Percentiles rank a stretch among this genome's conserved stretches.
Evolutionary conservation across 192 early-diverging fungal species (phyloP).

Genomic region (Coemansia sp.): DNA sequence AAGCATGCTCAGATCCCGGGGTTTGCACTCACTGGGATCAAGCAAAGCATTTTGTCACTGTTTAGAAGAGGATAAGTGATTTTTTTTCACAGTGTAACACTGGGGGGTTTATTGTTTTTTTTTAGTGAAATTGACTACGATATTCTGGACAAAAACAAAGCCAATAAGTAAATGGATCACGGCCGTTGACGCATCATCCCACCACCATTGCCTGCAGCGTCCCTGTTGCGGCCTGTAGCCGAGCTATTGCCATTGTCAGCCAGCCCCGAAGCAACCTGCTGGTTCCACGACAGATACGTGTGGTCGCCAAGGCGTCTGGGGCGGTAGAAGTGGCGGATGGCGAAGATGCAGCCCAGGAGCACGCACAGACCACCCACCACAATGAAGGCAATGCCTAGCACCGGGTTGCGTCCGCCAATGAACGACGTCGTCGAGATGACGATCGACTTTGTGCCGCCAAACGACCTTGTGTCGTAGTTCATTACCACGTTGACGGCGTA

Average conservation of each 20-base stretch:
- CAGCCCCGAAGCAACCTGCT: constrained; percentile 55
- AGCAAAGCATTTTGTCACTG: too few relatives aligned
- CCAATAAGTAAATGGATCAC: neutral
- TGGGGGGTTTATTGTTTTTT: too few relatives aligned
- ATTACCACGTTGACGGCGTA: constrained; percentile 74
- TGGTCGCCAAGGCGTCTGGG: constrained; percentile 97
- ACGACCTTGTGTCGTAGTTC: constrained; percentile 81
- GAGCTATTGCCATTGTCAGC: constrained; percentile 28
- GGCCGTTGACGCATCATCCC: constrained; percentile 30
- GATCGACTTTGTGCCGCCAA: constrained; percentile 93
- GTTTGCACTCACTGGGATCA: too few relatives aligned
- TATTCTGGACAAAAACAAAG: too few relatives aligned
- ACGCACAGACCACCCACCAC: constrained; percentile 89
- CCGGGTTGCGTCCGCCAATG: constrained; percentile 95
- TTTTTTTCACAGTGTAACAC: too few relatives aligned
- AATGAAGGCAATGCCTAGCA: constrained; percentile 94
- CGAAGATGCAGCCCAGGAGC: constrained; percentile 83
- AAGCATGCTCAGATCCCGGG: too few relatives aligned
- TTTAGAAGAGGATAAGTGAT: too few relatives aligned
- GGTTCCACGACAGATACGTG: constrained; percentile 95
- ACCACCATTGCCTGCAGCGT: neutral
- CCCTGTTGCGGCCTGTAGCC: constrained; percentile 22
- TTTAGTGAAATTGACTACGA: too few relatives aligned
- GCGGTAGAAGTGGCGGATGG: constrained; percentile 87
- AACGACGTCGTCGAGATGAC: constrained; percentile 93